Conservation (phyloP, 176 grass and related monocot species). For the Musa acuminata region DNA sequence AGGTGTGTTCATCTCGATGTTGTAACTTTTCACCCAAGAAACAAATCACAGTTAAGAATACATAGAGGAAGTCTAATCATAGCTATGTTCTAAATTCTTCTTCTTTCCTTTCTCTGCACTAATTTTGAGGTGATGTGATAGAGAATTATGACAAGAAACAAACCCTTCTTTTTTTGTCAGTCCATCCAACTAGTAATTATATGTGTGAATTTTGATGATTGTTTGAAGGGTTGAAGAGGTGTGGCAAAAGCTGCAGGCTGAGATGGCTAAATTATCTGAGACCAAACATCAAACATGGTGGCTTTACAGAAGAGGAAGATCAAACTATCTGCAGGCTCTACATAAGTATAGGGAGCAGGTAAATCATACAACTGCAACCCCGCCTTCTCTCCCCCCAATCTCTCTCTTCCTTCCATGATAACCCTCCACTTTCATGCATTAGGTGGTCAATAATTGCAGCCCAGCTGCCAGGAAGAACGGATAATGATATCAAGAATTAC, state of each 20-base stretch:
- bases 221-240: conserved; percentile 51
- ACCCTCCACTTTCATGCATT: conserved; percentile 10
- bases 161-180: too few species aligned
- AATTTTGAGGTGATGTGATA: too few species aligned
- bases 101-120: too few species aligned
- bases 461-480: conserved; percentile 83
- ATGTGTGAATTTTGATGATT: neutral
- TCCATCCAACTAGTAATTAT: too few species aligned
- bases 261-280: conserved; percentile 75
- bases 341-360: conserved; percentile 99
- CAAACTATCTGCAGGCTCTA: conserved; percentile 84
- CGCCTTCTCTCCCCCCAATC: neutral
- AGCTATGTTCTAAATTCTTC: too few species aligned
- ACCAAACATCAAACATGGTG: conserved; percentile 91
- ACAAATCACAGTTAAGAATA: too few species aligned
- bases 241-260: conserved; percentile 74
- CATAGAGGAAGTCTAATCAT: too few species aligned
- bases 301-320: conserved; percentile 85
- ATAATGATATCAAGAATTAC: conserved; percentile 97
- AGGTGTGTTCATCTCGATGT: too few species aligned
- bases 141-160: too few species aligned
- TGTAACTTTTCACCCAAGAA: too few species aligned
- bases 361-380: neutral
- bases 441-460: conserved; percentile 99
- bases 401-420: neutral